Evolutionary conservation across 306 rosid species (phyloP).

Genomic region (Malus sieversii): DNA sequence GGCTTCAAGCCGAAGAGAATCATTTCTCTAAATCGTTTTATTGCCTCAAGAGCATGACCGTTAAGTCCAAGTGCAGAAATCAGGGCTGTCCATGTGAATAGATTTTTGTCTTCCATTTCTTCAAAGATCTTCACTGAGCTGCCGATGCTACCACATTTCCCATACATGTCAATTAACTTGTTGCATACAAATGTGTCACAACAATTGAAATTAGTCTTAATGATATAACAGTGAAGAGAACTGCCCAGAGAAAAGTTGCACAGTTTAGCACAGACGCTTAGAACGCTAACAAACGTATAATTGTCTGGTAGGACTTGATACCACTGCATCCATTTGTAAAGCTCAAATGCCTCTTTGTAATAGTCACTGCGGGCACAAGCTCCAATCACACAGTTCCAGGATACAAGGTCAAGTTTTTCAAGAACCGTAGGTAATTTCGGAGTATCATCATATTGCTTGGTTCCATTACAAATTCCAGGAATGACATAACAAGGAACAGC

Average conservation of each 20-base stretch:
- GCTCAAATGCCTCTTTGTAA: slow-evolving; percentile 36
- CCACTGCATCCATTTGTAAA: slow-evolving; percentile 53
- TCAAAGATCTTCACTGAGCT: slow-evolving; percentile 53
- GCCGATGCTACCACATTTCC: slow-evolving; percentile 55
- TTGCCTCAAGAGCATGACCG: slow-evolving; percentile 51
- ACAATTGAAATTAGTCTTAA: slow-evolving; percentile 30
- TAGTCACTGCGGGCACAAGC: slow-evolving; percentile 53
- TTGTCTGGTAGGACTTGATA: slow-evolving; percentile 44
- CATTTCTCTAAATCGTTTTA: slow-evolving; percentile 50
- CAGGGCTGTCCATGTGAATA: slow-evolving; percentile 74
- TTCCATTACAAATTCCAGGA: slow-evolving; percentile 56
- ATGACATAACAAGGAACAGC: slow-evolving; percentile 45
- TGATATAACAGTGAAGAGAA: slow-evolving; percentile 54
- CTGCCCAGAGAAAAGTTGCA: slow-evolving; percentile 58
- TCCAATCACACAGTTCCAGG: slow-evolving; percentile 66
- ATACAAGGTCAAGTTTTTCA: slow-evolving; percentile 50
- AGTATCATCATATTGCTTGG: slow-evolving; percentile 40
- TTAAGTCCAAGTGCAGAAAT: slow-evolving; percentile 62
- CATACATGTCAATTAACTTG: slow-evolving; percentile 62
- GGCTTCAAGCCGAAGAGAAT: slow-evolving; percentile 46
- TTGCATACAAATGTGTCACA: slow-evolving; percentile 49
- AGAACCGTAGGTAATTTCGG: slow-evolving; percentile 44
- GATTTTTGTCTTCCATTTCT: slow-evolving; percentile 34
- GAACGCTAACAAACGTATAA: slow-evolving; percentile 48
- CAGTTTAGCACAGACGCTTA: slow-evolving; percentile 43